Evolutionary conservation across 345 rosid species (phyloP), one percentile per base, ranked within the genome.

Genomic region (Salix purpurea): DNA sequence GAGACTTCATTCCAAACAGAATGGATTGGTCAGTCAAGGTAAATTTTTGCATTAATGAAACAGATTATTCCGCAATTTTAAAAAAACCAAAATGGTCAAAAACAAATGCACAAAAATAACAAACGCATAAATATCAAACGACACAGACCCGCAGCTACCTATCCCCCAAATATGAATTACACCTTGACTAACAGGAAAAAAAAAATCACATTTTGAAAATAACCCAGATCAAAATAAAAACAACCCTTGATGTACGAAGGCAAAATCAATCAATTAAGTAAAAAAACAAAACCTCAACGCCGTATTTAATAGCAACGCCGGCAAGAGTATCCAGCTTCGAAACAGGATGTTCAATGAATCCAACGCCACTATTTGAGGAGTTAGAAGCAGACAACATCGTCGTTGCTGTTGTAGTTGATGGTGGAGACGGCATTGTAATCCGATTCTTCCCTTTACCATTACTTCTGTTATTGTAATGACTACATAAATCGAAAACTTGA

Each of bases 231-330:
- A 13, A 72, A 34, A n/a, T 19, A 52, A 28, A 52, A n/a, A 30
- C 42, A 48, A 30, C 13, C 61, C 39, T 26, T 26, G 52, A 66
- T 26, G 7, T 68, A 64, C 4, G 9, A 44, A 62, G 18, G 23
- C 2, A 60, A 39, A 67, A 36, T 2, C 40, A 39, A 37, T 37
- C 52, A 52, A 52, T 58, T 58, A 46, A 42, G 46, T 13, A 44
- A 42, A 26, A 54, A 26, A 4, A 13, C 46, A 46, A 32, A n/a
- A 77, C 84, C 84, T 81, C 84, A 23, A 81, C 84, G 7, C 84
- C 84, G 36, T 81, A 81, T 65, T 81, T 81, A 32, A 81, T 81
- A 58, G 84, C 84, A n/a, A 81, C 81, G 32, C 84, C 84, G 60
- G 84, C 81, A 28, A 81, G 84, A 13, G 84, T 81, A 46, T 81